phyloP scores from a whole-genome alignment of 805 yeast species.

The Metahyphopichia silvanorum region DNA sequence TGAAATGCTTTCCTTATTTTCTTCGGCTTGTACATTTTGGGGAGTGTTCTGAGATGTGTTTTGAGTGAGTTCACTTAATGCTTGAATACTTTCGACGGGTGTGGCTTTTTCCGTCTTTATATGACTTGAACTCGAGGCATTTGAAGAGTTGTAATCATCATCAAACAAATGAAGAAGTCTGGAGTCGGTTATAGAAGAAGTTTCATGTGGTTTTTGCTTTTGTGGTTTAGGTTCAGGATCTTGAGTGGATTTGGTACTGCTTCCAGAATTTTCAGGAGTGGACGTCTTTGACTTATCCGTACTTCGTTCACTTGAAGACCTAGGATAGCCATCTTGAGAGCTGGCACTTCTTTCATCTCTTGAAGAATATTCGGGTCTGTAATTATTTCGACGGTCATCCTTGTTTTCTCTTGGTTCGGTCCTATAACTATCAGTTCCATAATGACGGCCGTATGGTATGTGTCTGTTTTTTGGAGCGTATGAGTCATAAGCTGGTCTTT shows the following conservation, averaged over 20 bases:
- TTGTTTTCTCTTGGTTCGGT: too few relatives aligned
- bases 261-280: not conserved
- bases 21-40: not conserved
- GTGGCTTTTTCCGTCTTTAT: not conserved
- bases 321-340: too few relatives aligned
- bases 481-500: conserved; percentile 1
- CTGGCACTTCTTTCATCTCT: too few relatives aligned
- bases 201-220: not conserved
- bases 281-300: too few relatives aligned
- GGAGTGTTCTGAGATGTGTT: not conserved
- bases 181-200: conserved; percentile 5
- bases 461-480: conserved; percentile 1
- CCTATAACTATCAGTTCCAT: too few relatives aligned
- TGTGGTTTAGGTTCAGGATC: not conserved
- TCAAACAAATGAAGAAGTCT: conserved; percentile 14
- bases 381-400: too few relatives aligned
- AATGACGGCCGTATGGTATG: too few relatives aligned
- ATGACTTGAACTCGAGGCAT: conserved; percentile 1
- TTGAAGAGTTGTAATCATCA: conserved; percentile 9
- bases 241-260: too few relatives aligned
- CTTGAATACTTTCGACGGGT: not conserved
- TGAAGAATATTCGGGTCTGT: too few relatives aligned
- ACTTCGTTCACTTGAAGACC: too few relatives aligned
- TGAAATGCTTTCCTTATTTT: too few relatives aligned
- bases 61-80: not conserved